Conservation (phyloP, 202 grass and related monocot genomes). For the Cymbopogon flexuosus region DNA sequence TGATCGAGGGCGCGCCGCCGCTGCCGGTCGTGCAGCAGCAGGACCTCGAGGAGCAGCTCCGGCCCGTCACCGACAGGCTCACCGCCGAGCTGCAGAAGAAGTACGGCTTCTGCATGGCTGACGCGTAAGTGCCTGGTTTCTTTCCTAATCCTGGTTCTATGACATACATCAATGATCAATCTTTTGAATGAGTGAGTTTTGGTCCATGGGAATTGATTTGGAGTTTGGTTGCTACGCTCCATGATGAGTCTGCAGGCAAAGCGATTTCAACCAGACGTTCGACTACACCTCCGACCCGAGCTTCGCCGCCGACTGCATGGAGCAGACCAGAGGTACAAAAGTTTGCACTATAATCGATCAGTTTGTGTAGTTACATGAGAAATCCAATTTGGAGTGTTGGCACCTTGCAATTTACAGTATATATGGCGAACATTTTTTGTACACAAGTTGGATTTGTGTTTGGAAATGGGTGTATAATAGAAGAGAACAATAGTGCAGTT, state of each 20-base stretch:
- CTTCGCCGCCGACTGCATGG: constrained; percentile 55
- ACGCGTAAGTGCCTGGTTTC: constrained; percentile 24
- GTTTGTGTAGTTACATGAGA: not conserved
- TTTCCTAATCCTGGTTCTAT: not conserved
- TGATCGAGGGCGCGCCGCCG: constrained; percentile 14
- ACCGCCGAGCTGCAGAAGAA: constrained; percentile 27
- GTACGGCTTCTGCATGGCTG: constrained; percentile 46
- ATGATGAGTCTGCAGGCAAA: constrained; percentile 19
- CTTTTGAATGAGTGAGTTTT: too few species aligned
- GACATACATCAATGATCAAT: not conserved
- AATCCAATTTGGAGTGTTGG: too few species aligned
- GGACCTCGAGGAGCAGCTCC: not conserved
- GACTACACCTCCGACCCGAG: constrained; percentile 24
- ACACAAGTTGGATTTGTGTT: too few species aligned
- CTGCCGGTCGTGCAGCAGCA: not conserved
- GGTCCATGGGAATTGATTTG: not conserved
- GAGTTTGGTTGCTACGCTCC: not conserved
- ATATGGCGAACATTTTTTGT: too few species aligned
- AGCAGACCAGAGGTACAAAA: constrained; percentile 31
- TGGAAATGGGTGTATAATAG: too few species aligned
- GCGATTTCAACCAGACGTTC: constrained; percentile 59
- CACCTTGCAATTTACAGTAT: too few species aligned
- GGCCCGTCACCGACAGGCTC: not conserved
- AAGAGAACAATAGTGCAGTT: too few species aligned
- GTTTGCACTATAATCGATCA: too few species aligned